Percentiles rank a stretch among this genome's conserved stretches.
These are phyloP conservation scores for Claviceps monticola DNA, from an alignment of 2,329 filamentous ascomycete genomes.

Conservation along the genomic window DNA sequence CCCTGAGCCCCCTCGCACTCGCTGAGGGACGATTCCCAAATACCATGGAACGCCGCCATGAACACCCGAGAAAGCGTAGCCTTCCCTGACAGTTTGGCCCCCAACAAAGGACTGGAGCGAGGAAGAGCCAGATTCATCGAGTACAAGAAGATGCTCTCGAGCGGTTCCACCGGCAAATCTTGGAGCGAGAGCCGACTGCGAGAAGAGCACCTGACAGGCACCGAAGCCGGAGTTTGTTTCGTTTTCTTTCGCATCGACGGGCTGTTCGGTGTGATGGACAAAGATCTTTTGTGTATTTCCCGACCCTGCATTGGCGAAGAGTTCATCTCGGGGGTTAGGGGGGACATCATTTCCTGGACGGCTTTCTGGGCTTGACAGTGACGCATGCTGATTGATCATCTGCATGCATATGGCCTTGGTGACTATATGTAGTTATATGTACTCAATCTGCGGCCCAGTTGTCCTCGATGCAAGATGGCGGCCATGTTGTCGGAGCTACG, in stretches of 20 bases:
- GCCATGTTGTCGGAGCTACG: too few relatives aligned
- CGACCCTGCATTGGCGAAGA: constrained; percentile 35
- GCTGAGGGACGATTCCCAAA: constrained; percentile 5
- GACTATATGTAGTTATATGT: too few relatives aligned
- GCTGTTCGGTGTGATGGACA: constrained; percentile 4
- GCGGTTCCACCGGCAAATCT: constrained; percentile 35
- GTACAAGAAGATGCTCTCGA: constrained; percentile 37
- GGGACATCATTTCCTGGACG: background rate
- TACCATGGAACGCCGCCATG: too few relatives aligned
- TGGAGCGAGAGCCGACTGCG: constrained; percentile 16
- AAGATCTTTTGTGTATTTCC: constrained; percentile 26
- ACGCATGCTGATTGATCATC: too few relatives aligned
- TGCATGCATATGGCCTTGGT: too few relatives aligned
- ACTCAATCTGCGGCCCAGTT: too few relatives aligned
- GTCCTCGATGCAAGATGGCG: too few relatives aligned
- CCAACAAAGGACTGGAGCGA: constrained; percentile 28
- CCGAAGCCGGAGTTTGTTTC: constrained; percentile 9
- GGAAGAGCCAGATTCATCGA: constrained; percentile 15
- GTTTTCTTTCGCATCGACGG: constrained; percentile 10
- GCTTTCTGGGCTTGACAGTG: background rate
- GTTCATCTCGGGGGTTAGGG: constrained; percentile 20
- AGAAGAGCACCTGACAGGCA: too few relatives aligned
- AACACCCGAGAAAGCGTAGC: constrained; percentile 17
- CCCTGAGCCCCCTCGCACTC: constrained; percentile 12
- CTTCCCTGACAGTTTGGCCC: constrained; percentile 29